Conservation (phyloP, 257 asterid genomes). For the Solanum dulcamara region DNA sequence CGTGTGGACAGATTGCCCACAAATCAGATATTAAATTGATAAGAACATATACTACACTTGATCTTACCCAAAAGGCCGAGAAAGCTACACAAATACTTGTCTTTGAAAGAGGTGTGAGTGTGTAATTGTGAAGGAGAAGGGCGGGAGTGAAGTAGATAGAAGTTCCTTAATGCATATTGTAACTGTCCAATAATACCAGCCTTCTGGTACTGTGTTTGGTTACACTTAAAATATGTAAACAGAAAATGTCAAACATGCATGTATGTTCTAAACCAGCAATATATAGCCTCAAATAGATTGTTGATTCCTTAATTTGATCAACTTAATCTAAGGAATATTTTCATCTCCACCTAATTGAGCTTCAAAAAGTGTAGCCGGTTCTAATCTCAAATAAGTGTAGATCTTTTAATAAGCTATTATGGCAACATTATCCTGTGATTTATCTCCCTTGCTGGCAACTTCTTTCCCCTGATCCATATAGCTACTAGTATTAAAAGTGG, state of each 20-base stretch:
- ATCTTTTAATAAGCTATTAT: slow-evolving; percentile 45
- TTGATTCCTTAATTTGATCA: not conserved
- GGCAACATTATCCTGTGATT: slow-evolving; percentile 41
- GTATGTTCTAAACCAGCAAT: not conserved
- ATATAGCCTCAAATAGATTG: not conserved
- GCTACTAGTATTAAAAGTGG: slow-evolving; percentile 26
- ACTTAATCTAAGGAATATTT: not conserved
- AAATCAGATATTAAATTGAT: not conserved
- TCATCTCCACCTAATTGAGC: not conserved
- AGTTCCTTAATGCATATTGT: not conserved
- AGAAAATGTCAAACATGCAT: not conserved
- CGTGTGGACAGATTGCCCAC: not conserved
- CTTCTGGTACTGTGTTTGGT: not conserved
- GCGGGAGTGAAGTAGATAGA: not conserved
- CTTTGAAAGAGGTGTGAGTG: not conserved
- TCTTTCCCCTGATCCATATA: slow-evolving; percentile 57
- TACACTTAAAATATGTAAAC: not conserved
- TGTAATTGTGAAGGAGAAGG: not conserved
- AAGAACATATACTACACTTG: not conserved
- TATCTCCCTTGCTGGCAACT: slow-evolving; percentile 32
- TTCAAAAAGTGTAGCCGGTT: not conserved
- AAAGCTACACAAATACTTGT: slow-evolving; percentile 6
- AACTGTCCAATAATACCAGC: not conserved
- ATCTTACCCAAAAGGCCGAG: slow-evolving; percentile 29
- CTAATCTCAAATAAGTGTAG: slow-evolving; percentile 21